Conservation (phyloP, 2,329 filamentous ascomycete genomes). For the Akanthomyces muscarius region DNA sequence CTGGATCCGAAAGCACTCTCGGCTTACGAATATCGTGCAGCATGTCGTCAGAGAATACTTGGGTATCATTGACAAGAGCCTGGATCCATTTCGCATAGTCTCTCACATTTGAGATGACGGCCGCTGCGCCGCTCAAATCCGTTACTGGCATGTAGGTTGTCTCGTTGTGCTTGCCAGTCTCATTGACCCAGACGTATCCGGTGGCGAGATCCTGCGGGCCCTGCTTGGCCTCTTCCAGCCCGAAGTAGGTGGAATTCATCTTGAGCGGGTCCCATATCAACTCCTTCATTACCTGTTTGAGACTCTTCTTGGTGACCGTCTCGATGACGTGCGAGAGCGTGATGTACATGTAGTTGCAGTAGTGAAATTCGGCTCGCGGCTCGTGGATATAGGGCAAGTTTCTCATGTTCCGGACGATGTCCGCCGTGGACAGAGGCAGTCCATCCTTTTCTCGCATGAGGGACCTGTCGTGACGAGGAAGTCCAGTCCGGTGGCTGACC, state of each 20-base stretch:
- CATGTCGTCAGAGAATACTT: no score
- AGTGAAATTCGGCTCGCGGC: conserved; percentile 38
- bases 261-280: conserved; percentile 36
- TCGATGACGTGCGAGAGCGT: conserved; percentile 38
- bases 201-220: conserved; percentile 29
- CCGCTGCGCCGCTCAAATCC: conserved; percentile 35
- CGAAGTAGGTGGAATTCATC: conserved; percentile 37
- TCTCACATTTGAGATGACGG: conserved; percentile 34
- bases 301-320: conserved; percentile 27
- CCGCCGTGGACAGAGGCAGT: background rate
- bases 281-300: conserved; percentile 34
- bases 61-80: no score
- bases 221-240: conserved; percentile 17
- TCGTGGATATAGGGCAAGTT: conserved; percentile 39
- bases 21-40: no score
- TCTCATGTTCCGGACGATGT: conserved; percentile 35
- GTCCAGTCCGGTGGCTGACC: background rate
- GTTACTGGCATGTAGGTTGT: conserved; percentile 4
- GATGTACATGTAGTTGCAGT: conserved; percentile 45
- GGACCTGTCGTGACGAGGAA: background rate
- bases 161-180: conserved; percentile 20
- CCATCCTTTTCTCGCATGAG: background rate
- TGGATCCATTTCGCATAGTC: conserved; percentile 32
- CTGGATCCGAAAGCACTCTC: no score
- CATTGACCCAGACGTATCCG: conserved; percentile 33